Evolutionary conservation across 2,329 filamentous ascomycete genomes (phyloP).

Genomic region (Trichoderma sp.): DNA sequence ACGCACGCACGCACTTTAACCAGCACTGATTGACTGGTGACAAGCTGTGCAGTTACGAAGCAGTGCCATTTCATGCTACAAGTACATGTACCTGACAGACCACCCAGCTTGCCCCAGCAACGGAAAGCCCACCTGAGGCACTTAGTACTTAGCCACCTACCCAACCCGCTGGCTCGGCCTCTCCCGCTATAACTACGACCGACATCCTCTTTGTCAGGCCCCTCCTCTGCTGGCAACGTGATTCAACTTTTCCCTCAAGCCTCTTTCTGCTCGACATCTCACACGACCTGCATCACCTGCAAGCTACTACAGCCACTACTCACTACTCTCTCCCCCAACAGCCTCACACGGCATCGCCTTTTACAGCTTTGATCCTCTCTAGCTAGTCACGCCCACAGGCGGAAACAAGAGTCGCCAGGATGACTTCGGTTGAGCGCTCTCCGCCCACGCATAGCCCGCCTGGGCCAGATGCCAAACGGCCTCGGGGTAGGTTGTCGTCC

Average conservation of each 20-base stretch:
- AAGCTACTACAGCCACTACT: slow-evolving; percentile 6
- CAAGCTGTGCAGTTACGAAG: too few species aligned
- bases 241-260: slow-evolving; percentile 7
- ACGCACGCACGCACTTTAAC: too few species aligned
- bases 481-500: slow-evolving; percentile 45
- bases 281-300: slow-evolving; percentile 24
- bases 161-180: too few species aligned
- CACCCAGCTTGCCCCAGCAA: too few species aligned
- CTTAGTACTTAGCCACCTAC: too few species aligned
- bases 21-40: too few species aligned
- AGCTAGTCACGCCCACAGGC: slow-evolving; percentile 10
- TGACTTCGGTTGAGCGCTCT: slow-evolving; percentile 48
- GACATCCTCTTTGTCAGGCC: neutral
- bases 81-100: too few species aligned
- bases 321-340: neutral
- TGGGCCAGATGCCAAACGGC: slow-evolving; percentile 46
- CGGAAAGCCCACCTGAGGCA: neutral
- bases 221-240: slow-evolving; percentile 17
- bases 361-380: neutral
- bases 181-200: neutral
- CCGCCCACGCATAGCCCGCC: slow-evolving; percentile 48
- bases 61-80: too few species aligned
- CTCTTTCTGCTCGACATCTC: neutral
- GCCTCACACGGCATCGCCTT: slow-evolving; percentile 10
- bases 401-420: slow-evolving; percentile 35